Percentiles rank a stretch among this genome's conserved stretches.
These are phyloP conservation scores for Wickerhamiella pararugosa DNA, from an alignment of 1,139 yeast genomes.

Conservation along the genomic window DNA sequence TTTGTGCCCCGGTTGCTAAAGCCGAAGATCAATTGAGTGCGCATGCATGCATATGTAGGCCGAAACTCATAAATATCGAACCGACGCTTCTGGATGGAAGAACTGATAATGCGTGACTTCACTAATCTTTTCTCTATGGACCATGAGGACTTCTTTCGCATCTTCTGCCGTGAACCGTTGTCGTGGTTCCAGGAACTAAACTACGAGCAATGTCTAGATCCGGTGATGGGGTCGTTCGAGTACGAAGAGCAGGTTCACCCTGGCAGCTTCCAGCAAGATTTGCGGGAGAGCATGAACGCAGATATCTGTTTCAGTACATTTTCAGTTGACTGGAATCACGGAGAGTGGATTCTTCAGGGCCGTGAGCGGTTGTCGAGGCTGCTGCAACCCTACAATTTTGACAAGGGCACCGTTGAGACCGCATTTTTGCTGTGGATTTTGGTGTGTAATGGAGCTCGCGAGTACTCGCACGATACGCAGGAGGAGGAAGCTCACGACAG, in stretches of 20 bases:
- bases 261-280: constrained; percentile 2
- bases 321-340: constrained; percentile 6
- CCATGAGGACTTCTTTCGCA: constrained; percentile 4
- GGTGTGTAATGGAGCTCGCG: constrained; percentile 6
- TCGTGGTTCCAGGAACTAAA: constrained; percentile 2
- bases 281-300: not conserved
- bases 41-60: no score
- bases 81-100: no score
- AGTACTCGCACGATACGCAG: not conserved
- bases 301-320: constrained; percentile 4
- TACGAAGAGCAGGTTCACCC: constrained; percentile 4
- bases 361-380: constrained; percentile 4
- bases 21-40: no score
- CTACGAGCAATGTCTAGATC: constrained; percentile 3
- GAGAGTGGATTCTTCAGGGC: constrained; percentile 7
- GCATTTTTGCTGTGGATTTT: constrained; percentile 7
- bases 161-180: constrained; percentile 5
- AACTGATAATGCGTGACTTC: constrained; percentile 3
- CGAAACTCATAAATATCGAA: no score
- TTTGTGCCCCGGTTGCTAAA: no score
- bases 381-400: constrained; percentile 4
- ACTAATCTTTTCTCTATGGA: constrained; percentile 2
- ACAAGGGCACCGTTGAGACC: constrained; percentile 3
- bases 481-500: no score
- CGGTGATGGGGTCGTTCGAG: constrained; percentile 2